Percentiles rank a stretch among this genome's conserved stretches.
Evolutionary conservation across 352 stramenopile genomes (phyloP).

Genomic region (Phytophthora sojae): DNA sequence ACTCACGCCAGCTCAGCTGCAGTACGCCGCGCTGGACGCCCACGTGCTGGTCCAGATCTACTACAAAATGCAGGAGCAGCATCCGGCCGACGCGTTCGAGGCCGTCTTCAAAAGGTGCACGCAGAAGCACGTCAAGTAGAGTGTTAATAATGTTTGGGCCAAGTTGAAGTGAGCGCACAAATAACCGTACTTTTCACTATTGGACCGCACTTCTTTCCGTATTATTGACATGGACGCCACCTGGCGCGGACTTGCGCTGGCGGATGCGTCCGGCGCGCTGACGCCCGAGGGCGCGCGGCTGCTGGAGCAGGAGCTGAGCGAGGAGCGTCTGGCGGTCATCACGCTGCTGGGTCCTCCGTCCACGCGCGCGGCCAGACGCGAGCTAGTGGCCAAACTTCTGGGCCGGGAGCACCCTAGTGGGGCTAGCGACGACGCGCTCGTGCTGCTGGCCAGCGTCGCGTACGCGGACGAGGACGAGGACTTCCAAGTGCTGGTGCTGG

Average conservation of each 20-base stretch:
- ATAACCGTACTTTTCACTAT: background rate
- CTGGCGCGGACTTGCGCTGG: constrained; percentile 53
- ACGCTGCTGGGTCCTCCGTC: constrained; percentile 51
- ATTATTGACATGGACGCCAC: constrained; percentile 47
- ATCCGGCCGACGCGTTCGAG: constrained; percentile 38
- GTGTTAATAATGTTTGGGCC: too few relatives aligned
- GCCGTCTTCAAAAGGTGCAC: constrained; percentile 44
- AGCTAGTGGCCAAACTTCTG: constrained; percentile 45
- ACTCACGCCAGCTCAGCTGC: constrained; percentile 67
- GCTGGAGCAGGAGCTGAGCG: constrained; percentile 50
- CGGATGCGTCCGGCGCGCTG: constrained; percentile 46
- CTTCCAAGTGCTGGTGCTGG: constrained; percentile 62
- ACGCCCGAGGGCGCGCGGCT: constrained; percentile 42
- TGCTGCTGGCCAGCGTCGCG: constrained; percentile 50
- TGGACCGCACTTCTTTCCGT: background rate
- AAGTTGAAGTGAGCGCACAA: constrained; percentile 2
- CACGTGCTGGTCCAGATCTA: constrained; percentile 72
- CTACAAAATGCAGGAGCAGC: constrained; percentile 56
- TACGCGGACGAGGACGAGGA: constrained; percentile 66
- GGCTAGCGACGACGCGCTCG: constrained; percentile 29
- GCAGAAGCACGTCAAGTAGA: constrained; percentile 52
- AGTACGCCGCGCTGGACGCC: constrained; percentile 80
- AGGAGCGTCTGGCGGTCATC: constrained; percentile 64
- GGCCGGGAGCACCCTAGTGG: background rate
- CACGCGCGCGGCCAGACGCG: constrained; percentile 30